Percentiles rank a stretch among this genome's conserved stretches.
These are phyloP conservation scores for Agaricus subrufescens DNA, from an alignment of 768 basidiomycete species.

Conservation along the genomic window DNA sequence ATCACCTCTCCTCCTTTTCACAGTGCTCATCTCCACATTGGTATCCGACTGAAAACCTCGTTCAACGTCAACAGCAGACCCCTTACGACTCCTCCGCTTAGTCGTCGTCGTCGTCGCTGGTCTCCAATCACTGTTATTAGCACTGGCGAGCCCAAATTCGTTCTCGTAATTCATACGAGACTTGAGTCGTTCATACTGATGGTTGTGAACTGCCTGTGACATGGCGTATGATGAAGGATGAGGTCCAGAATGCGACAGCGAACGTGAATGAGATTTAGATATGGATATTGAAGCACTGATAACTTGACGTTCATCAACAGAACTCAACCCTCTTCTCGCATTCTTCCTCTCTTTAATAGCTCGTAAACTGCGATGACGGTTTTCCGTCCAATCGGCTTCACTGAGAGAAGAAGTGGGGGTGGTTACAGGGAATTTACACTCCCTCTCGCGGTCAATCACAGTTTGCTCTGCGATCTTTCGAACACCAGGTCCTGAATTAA, in stretches of 20 bases:
- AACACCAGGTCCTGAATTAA: not conserved
- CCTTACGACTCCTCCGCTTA: not conserved
- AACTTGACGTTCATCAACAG: slow-evolving; percentile 1
- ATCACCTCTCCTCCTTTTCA: not conserved
- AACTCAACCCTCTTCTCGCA: slow-evolving; percentile 15
- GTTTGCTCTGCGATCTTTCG: not conserved
- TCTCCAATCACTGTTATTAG: no score
- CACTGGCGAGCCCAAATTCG: not conserved
- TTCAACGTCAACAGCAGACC: not conserved
- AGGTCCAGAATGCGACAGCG: not conserved
- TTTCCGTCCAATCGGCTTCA: slow-evolving; percentile 27
- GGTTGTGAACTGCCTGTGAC: not conserved
- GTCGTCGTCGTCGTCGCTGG: no score
- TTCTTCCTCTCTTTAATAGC: slow-evolving; percentile 25
- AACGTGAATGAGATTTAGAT: not conserved
- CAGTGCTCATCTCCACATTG: not conserved
- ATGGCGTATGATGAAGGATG: not conserved
- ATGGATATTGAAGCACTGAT: not conserved
- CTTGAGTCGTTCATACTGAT: not conserved
- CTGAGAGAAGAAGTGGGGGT: not conserved
- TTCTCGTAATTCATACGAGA: not conserved
- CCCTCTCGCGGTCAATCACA: not conserved
- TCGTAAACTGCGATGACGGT: slow-evolving; percentile 24
- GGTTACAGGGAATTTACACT: not conserved
- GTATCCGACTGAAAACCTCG: not conserved